A percentile compares a stretch with the other conserved stretches of the same genome.
phyloP scores from a whole-genome alignment of 129 eudicot species.

The Sambucus nigra region DNA sequence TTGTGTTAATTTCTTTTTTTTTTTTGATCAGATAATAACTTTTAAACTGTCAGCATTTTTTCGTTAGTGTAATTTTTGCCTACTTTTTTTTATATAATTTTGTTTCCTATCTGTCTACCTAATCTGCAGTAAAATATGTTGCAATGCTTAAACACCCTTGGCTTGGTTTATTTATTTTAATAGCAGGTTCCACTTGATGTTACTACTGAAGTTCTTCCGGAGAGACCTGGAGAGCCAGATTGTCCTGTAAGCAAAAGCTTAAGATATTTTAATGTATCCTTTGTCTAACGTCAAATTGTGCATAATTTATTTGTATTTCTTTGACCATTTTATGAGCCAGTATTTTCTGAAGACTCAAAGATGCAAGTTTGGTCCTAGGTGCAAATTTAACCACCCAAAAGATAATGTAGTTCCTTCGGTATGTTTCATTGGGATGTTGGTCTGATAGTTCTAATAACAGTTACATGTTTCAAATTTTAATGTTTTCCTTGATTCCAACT shows the following conservation, averaged over 20 bases:
- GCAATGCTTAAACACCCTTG: background rate
- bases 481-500: conserved; percentile 15
- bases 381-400: conserved; percentile 96
- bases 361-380: conserved; percentile 87
- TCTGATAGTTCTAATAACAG: conserved; percentile 3
- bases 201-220: conserved; percentile 71
- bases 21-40: background rate
- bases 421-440: conserved; percentile 18
- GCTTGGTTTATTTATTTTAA: conserved; percentile 13
- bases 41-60: background rate
- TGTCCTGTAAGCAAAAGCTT: conserved; percentile 69
- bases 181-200: conserved; percentile 54
- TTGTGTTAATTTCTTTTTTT: background rate
- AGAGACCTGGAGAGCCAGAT: conserved; percentile 84
- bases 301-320: background rate
- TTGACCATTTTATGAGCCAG: conserved; percentile 30
- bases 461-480: conserved; percentile 4
- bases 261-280: conserved; percentile 1
- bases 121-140: conserved; percentile 3
- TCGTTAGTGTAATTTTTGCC: too few relatives aligned
- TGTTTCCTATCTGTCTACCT: background rate
- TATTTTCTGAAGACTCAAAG: conserved; percentile 81
- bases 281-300: background rate
- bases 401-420: conserved; percentile 44
- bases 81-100: conserved; percentile 3